Base-by-base conservation (phyloP, 2,329 filamentous ascomycete genomes). In the Aaosphaeria arxii region DNA sequence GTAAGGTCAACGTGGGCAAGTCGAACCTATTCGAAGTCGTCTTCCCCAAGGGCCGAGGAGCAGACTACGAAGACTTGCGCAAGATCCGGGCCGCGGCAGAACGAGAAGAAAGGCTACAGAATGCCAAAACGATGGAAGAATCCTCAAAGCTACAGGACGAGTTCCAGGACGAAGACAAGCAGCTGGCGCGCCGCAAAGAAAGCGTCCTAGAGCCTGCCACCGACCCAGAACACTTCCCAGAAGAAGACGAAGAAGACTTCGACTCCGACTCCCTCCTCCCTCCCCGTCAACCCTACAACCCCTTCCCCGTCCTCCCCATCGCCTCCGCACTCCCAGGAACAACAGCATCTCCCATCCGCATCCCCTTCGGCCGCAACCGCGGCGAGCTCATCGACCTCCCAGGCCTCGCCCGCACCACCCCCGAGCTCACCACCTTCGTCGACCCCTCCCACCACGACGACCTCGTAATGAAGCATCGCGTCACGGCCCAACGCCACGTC, bases 1-100 rank as follows among this genome's bases (percentile, higher is more conserved):
- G 94, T n/a, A 97, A 96, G 70, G 90, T 91, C 53, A 99, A 99
- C 64, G 95, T 97, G 2, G 95, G 94, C 28, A 99, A 99, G 72
- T 97, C 92, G 59, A 87, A 87, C 63, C 80, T 99, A 2, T 95
- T 97, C 51, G 86, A 94, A 58, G 82, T 85, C 4, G 84, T 96
- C 6, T 96, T 91, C 61, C 92, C 95, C 4, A 86, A 92, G 88
- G 76, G 61, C 45, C 69, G 61, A 58, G 70, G 48, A 58, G 67
- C 47, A 60, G 74, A 63, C 28, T 64, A 61, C 40, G 61, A 72
- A 33, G 58, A 67, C 29, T 50, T 70, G 1, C 66, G 67, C 36
- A 64, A 66, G 50, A 58, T 71, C 0, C 66, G 68, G 13, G 61
- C 48, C 39, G 61, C 61, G 33, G 63, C 62, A 1, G 64, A 68